Base-by-base conservation (phyloP, 2,329 filamentous ascomycete species). In the Colletotrichum higginsianum region DNA sequence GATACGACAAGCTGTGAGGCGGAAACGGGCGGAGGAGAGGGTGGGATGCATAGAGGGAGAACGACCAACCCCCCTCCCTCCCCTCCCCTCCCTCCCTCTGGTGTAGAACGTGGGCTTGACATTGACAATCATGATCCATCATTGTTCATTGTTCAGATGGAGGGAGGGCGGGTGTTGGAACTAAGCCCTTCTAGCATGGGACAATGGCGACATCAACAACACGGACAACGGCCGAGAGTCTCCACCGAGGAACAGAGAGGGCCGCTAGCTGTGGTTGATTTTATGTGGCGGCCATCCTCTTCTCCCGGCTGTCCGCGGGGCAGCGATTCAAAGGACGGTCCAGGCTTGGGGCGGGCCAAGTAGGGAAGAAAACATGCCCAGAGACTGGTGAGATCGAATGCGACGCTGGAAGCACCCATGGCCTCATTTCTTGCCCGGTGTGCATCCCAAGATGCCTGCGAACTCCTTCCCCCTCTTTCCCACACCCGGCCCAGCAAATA, bases 341-440 rank as follows among this genome's bases (percentile, higher is more conserved):
- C 40, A 35, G 30, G 55, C 30, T 56, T 46, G 49, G 44, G 16
- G 56, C 26, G 30, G 47, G 9, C 49, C n/a, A 26, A 26, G 26
- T 26, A 26, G 26, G 26, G 26, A 26, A 26, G 26, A 26, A n/a
- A 49, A 40, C 7, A 35, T 50, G 63, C 62, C 15, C 23, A 40
- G 16, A 52, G 15, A 9, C 47, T 30, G 30, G 8, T 35, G 18
- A 62, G 16, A 21, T 23, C 26, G 30, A 52, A 56, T 57, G 63
- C 8, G 30, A 71, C 67, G 38, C 58, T 61, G 42, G 35, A 61
- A 60, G 67, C 64, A 61, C 35, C 30, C 50, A 38, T 67, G 50
- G 57, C 8, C 42, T 61, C 50, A 52, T 57, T 56, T 52, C 12
- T 23, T 57, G 23, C n/a, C 44, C 46, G 30, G 55, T 26, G 23